Evolutionary conservation across 2,329 filamentous ascomycete species (phyloP), one percentile per base, ranked within the genome.

Genomic region (Neoascochyta sp.): DNA sequence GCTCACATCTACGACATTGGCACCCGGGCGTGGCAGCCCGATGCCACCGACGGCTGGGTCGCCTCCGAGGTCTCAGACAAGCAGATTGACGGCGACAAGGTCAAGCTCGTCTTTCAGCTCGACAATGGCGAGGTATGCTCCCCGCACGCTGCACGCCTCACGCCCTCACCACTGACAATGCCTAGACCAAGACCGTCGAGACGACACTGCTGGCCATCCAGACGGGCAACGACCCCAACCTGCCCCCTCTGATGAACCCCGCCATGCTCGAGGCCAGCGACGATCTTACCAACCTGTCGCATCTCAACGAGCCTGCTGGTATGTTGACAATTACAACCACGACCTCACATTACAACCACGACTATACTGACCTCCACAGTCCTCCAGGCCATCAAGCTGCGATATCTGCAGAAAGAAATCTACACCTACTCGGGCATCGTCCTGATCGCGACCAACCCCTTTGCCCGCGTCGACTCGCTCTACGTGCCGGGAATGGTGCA

Each of bases 401-500:
- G 92, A 64, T 98, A 98, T 70, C 76, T 86, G 43, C 92, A 98
- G 66, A 96, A 96, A 69, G 92, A 98, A 66, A 98, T 98, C 57
- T 98, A 98, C 74, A 98, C 92, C 58, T 98, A 98, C 72, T 95
- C 87, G 63, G 92, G 92, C 61, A 96, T 98, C 59, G 92, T 98
- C 46, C 75, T 98, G 51, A 98, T 98, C 70, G 92, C 92, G 43
- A 94, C 92, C 43, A 98, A 98, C 68, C 92, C 92, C 13, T 98
- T 98, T 58, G 92, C 93, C 31, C 79, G 92, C 46, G 89, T 98
- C 48, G 92, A 98, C 64, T 98, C 92, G 22, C 80, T 98, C 57
- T 98, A 98, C 66, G 92, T 98, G 8, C 89, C 90, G 11, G 92
- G 92, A 47, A 98, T 98, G 90, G 89, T 98, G n/a, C 92, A 98